Evolutionary conservation across 2,329 filamentous ascomycete genomes (phyloP).

Genomic region (Arthrobotrys musiformis): DNA sequence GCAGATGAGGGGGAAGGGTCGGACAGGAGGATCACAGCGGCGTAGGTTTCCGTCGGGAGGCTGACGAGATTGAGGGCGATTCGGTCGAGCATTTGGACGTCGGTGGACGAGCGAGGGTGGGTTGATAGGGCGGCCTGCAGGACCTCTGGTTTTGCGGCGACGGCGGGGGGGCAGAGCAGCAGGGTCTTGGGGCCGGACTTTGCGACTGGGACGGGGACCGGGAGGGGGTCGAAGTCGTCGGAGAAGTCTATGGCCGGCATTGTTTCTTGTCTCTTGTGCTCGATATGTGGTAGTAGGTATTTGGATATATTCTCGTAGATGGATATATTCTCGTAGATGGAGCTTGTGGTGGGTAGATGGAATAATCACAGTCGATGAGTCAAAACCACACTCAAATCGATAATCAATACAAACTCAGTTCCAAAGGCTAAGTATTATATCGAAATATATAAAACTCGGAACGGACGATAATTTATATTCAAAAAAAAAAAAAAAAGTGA

Average conservation of each 20-base stretch:
- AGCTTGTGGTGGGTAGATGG: too few species aligned
- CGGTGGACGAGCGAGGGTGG: slow-evolving; percentile 76
- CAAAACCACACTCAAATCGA: too few species aligned
- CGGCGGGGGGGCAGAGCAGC: slow-evolving; percentile 87
- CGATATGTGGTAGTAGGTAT: too few species aligned
- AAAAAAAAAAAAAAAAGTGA: not conserved
- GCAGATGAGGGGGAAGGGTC: slow-evolving; percentile 67
- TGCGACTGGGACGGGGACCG: slow-evolving; percentile 21
- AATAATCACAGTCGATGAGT: too few species aligned
- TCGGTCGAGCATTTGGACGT: slow-evolving; percentile 98
- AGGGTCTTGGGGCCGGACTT: slow-evolving; percentile 71
- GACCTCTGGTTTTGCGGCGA: slow-evolving; percentile 84
- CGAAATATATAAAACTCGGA: not conserved
- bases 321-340: too few species aligned
- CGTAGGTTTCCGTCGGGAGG: slow-evolving; percentile 81
- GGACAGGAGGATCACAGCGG: slow-evolving; percentile 83
- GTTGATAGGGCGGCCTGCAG: slow-evolving; percentile 76
- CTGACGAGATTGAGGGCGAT: slow-evolving; percentile 82
- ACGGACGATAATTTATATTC: too few species aligned
- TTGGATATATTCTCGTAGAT: too few species aligned
- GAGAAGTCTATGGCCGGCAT: slow-evolving; percentile 67
- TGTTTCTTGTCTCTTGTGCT: not conserved
- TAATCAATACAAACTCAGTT: too few species aligned
- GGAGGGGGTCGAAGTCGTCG: slow-evolving; percentile 65
- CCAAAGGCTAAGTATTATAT: not conserved